Percentiles rank a stretch among this genome's conserved stretches.
These are phyloP conservation scores for Neopestalotiopsis clavispora DNA, from an alignment of 2,329 filamentous ascomycete species.

Conservation along the genomic window DNA sequence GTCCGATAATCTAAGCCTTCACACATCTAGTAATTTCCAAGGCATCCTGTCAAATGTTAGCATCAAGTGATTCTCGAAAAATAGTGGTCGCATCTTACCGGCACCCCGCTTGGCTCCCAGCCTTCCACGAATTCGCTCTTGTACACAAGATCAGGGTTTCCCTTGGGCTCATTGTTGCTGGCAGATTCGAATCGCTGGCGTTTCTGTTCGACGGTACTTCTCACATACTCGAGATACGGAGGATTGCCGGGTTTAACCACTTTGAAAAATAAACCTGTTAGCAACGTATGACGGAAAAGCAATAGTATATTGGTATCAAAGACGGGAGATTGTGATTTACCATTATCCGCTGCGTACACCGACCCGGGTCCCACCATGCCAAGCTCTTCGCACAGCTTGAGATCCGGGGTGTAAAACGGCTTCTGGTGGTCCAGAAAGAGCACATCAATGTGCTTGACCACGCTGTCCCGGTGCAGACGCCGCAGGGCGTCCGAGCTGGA, in stretches of 20 bases:
- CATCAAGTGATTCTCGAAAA: not conserved
- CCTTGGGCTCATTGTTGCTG: constrained; percentile 37
- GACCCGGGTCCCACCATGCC: constrained; percentile 66
- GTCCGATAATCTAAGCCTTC: not conserved
- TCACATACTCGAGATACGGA: constrained; percentile 72
- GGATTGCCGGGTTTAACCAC: constrained; percentile 75
- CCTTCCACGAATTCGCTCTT: constrained; percentile 67
- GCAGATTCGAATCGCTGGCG: constrained; percentile 42
- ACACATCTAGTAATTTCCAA: constrained; percentile 69
- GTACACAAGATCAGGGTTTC: constrained; percentile 70
- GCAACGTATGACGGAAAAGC: too few relatives aligned
- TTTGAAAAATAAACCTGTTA: constrained; percentile 14
- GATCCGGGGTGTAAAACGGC: constrained; percentile 73
- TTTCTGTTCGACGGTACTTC: constrained; percentile 68
- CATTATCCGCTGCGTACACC: constrained; percentile 71
- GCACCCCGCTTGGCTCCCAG: constrained; percentile 70
- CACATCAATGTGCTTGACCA: constrained; percentile 67
- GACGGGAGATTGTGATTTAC: constrained; percentile 21
- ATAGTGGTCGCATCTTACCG: constrained; percentile 49
- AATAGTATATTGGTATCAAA: not conserved
- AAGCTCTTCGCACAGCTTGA: constrained; percentile 78
- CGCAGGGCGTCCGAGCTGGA: constrained; percentile 69
- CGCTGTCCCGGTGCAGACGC: constrained; percentile 58
- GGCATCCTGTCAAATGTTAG: constrained; percentile 58
- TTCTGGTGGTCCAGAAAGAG: constrained; percentile 85